These are phyloP conservation scores for Saccharomycopsis olivae DNA, from an alignment of 805 yeast genomes.

Conservation along the genomic window DNA sequence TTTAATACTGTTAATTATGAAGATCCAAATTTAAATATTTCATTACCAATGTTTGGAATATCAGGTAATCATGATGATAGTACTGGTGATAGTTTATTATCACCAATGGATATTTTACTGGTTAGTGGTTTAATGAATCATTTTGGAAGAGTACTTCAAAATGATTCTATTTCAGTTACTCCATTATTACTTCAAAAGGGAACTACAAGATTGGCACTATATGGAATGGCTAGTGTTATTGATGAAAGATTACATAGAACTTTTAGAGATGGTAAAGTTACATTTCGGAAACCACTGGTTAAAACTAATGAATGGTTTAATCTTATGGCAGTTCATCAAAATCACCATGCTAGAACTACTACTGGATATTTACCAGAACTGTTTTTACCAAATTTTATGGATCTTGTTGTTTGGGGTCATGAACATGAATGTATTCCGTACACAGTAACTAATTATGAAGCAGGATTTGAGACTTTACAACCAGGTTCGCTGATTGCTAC, in stretches of 20 bases:
- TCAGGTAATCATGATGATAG: slow-evolving; percentile 97
- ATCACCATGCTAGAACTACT: slow-evolving; percentile 70
- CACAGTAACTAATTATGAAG: slow-evolving; percentile 40
- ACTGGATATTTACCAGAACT: slow-evolving; percentile 79
- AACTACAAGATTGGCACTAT: slow-evolving; percentile 66
- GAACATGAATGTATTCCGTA: slow-evolving; percentile 89
- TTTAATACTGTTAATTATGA: slow-evolving; percentile 73
- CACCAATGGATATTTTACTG: slow-evolving; percentile 78
- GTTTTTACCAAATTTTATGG: slow-evolving; percentile 71
- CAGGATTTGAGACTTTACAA: slow-evolving; percentile 70
- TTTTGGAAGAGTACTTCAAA: slow-evolving; percentile 72
- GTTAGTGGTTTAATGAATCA: slow-evolving; percentile 81
- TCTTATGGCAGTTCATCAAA: slow-evolving; percentile 83
- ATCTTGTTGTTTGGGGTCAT: slow-evolving; percentile 92
- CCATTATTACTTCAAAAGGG: slow-evolving; percentile 85
- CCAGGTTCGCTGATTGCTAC: slow-evolving; percentile 96
- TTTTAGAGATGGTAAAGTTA: slow-evolving; percentile 70
- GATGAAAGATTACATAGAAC: slow-evolving; percentile 82
- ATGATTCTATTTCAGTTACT: slow-evolving; percentile 59
- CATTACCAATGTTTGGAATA: slow-evolving; percentile 85
- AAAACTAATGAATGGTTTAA: slow-evolving; percentile 67
- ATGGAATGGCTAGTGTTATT: slow-evolving; percentile 80
- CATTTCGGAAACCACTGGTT: slow-evolving; percentile 59
- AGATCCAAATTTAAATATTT: slow-evolving; percentile 81
- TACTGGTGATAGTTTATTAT: slow-evolving; percentile 71